phyloP scores from a whole-genome alignment of 345 rosid species.

The Murraya koenigii region DNA sequence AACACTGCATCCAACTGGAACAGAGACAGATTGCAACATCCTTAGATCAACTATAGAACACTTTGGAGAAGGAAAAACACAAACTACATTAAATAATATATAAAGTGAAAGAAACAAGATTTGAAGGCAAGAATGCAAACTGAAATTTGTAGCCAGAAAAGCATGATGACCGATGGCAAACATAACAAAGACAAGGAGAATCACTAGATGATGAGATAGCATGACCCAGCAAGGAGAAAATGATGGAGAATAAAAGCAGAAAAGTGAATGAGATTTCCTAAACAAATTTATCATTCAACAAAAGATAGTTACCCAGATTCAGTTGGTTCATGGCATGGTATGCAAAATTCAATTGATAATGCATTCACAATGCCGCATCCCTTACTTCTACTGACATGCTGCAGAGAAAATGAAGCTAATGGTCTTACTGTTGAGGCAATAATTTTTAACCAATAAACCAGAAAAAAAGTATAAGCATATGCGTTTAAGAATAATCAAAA shows the following conservation, averaged over 20 bases:
- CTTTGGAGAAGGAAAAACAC: background rate
- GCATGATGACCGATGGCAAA: background rate
- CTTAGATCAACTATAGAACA: background rate
- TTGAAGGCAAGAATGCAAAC: background rate
- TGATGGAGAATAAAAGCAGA: background rate
- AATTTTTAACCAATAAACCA: background rate
- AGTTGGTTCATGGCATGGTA: background rate
- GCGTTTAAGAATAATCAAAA: background rate
- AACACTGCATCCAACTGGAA: slow-evolving; percentile 41
- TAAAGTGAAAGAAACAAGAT: background rate
- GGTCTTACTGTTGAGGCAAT: background rate
- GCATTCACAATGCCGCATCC: background rate
- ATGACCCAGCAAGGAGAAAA: background rate
- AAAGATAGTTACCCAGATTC: background rate
- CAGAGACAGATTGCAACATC: slow-evolving; percentile 25
- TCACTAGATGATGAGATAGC: background rate
- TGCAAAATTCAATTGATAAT: background rate
- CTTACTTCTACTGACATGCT: background rate
- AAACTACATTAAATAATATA: background rate
- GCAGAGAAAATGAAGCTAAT: background rate
- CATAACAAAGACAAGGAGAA: background rate
- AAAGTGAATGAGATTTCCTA: background rate
- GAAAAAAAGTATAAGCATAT: background rate
- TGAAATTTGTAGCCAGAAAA: background rate
- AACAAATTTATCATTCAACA: background rate